Conservation (phyloP, 805 yeast species). For the Zygoascus bituminiphila region DNA sequence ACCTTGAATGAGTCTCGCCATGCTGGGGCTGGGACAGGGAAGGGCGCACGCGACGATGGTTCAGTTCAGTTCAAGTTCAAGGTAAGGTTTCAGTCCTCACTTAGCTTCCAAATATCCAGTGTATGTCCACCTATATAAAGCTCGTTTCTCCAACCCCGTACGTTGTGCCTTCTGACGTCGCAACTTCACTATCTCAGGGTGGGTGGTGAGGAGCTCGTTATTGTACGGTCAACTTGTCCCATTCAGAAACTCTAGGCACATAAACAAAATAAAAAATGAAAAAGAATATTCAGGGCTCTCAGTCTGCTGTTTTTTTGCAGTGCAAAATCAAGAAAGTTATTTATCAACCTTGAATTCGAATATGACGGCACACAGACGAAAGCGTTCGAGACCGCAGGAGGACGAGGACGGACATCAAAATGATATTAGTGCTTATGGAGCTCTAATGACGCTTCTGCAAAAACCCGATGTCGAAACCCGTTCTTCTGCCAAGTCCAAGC, state of each 20-base stretch:
- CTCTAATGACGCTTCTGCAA: conserved; percentile 52
- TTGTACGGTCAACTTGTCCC: background rate
- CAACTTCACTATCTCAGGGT: no score
- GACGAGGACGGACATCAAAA: conserved; percentile 29
- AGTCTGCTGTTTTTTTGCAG: background rate
- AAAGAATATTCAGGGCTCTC: no score
- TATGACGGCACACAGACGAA: background rate
- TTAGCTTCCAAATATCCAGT: no score
- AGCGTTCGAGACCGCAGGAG: conserved; percentile 10
- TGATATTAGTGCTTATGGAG: conserved; percentile 42
- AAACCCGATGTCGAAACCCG: conserved; percentile 16
- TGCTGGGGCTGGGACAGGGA: background rate
- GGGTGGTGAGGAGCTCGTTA: no score
- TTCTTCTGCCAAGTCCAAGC: background rate
- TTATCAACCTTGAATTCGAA: no score
- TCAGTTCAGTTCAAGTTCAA: no score
- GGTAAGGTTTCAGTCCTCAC: no score
- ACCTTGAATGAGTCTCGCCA: background rate
- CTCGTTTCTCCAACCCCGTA: no score
- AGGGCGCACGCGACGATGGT: no score
- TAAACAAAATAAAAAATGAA: background rate
- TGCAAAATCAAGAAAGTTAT: conserved; percentile 15
- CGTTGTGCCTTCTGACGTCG: no score
- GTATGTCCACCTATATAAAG: no score
- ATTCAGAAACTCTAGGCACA: background rate